phyloP scores from a whole-genome alignment of 1,139 yeast genomes.

The Candida pseudoviswanathii region DNA sequence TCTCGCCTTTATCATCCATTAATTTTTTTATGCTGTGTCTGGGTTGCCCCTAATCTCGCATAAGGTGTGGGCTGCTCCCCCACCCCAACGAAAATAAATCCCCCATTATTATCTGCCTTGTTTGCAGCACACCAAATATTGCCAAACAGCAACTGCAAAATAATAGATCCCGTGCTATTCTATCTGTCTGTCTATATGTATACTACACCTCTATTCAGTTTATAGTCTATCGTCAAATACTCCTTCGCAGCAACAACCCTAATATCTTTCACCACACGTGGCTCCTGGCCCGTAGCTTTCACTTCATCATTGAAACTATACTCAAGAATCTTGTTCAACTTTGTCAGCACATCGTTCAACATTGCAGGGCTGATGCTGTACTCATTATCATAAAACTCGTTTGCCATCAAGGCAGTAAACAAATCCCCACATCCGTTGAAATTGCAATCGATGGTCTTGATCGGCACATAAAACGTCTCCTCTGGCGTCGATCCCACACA shows the following conservation, averaged over 20 bases:
- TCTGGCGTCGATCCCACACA: slow-evolving; percentile 32
- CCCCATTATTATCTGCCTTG: too few species aligned
- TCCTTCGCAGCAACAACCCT: slow-evolving; percentile 31
- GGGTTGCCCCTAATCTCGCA: slow-evolving; percentile 2
- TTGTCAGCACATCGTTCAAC: slow-evolving; percentile 30
- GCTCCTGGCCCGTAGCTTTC: slow-evolving; percentile 13
- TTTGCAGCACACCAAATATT: background rate
- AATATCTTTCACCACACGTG: slow-evolving; percentile 32
- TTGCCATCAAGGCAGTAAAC: slow-evolving; percentile 43
- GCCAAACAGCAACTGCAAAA: too few species aligned
- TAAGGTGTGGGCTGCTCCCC: too few species aligned
- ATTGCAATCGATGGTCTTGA: slow-evolving; percentile 34
- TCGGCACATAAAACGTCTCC: slow-evolving; percentile 29
- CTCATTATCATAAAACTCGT: slow-evolving; percentile 28
- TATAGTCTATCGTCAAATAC: slow-evolving; percentile 16
- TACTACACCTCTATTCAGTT: slow-evolving; percentile 12
- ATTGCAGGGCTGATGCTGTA: slow-evolving; percentile 26
- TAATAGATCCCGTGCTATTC: too few species aligned
- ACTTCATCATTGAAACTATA: slow-evolving; percentile 29
- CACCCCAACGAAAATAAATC: too few species aligned
- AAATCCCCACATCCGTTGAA: slow-evolving; percentile 52
- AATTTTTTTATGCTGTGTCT: background rate
- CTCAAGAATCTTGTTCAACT: slow-evolving; percentile 32
- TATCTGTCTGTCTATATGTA: slow-evolving; percentile 11
- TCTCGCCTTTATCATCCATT: background rate